phyloP scores from a whole-genome alignment of 192 early-diverging fungal genomes.

The Coemansia sp. region DNA sequence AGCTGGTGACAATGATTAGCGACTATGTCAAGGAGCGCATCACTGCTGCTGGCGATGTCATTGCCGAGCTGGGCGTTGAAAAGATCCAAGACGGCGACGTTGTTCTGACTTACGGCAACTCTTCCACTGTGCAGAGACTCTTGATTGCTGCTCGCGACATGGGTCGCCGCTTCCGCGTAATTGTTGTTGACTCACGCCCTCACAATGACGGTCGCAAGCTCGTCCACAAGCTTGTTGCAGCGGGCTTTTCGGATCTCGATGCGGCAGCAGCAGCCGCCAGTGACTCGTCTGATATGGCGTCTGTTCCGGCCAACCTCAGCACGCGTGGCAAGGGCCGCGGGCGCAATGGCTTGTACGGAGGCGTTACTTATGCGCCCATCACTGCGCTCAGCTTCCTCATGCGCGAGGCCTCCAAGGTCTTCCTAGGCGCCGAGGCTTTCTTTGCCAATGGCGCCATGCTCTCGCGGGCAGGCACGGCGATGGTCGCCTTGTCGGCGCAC shows the following conservation, averaged over 20 bases:
- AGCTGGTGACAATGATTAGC: slow-evolving; percentile 72
- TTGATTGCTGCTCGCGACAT: slow-evolving; percentile 73
- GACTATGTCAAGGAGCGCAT: slow-evolving; percentile 94
- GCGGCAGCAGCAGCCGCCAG: neutral
- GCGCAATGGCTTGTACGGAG: slow-evolving; percentile 18
- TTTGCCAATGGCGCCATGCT: slow-evolving; percentile 93
- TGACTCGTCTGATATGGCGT: slow-evolving; percentile 44
- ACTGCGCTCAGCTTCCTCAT: slow-evolving; percentile 70
- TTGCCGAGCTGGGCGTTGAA: slow-evolving; percentile 77
- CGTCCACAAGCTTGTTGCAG: slow-evolving; percentile 39
- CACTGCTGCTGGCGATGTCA: slow-evolving; percentile 74
- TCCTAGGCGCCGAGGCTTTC: slow-evolving; percentile 92
- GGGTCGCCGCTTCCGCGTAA: slow-evolving; percentile 85
- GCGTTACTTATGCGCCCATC: slow-evolving; percentile 48
- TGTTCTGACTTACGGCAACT: slow-evolving; percentile 90
- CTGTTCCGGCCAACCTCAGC: slow-evolving; percentile 1
- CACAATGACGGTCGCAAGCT: slow-evolving; percentile 77
- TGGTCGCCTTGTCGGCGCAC: slow-evolving; percentile 89
- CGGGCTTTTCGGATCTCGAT: slow-evolving; percentile 60
- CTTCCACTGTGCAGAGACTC: slow-evolving; percentile 82
- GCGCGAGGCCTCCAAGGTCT: slow-evolving; percentile 87
- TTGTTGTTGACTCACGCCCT: slow-evolving; percentile 90
- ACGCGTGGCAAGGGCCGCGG: slow-evolving; percentile 20
- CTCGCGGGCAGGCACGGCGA: slow-evolving; percentile 86
- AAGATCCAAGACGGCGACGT: slow-evolving; percentile 95